Evolutionary conservation across 306 rosid genomes (phyloP), one percentile per base, ranked within the genome.

Genomic region (Glycine tomentella): DNA sequence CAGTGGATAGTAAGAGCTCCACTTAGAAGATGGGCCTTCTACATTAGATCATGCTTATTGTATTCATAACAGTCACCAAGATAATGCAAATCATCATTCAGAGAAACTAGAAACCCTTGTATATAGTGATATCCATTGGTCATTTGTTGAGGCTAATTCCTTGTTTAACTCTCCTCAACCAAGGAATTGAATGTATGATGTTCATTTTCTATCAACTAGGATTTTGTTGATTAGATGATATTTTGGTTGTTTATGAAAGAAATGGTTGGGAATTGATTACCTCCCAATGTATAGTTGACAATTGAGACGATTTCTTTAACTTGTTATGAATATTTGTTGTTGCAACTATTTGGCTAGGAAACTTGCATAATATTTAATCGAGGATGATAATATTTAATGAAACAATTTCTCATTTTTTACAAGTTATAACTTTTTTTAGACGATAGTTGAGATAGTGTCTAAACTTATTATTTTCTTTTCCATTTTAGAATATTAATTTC

Each of bases 1-100:
- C 97, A 36, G 53, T 91, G 14, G 87, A 88, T 36, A 84, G 78
- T 8, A 87, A 88, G 87, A 74, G 78, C 31, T 79, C 72, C 25
- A 34, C 9, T 48, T 79, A 84, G 80, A 66, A 34, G 44, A 66
- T 79, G 38, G 66, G 10, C 5, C 58, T 34, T 63, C 7, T 67
- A 5, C 16, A 31, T 62, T 17, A 76, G 56, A 16, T 44, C 74
- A 57, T 64, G n/a, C 10, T 72, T 15, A 44, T 62, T 49, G 48
- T 8, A 57, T 51, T 51, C 66, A 51, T 69, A 34, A 38, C n/a
- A 10, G 33, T 68, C 74, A 72, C 16, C 8, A 58, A 40, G 11
- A 59, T 40, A 59, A 5, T 81, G 86, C 64, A 61, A 61, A 59
- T 62, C 53, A 8, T 40, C 25, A 73, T 69, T 68, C 31, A 50